Evolutionary conservation across 257 asterid genomes (phyloP), one percentile per base, ranked within the genome.

Genomic region (Gentiana straminea): DNA sequence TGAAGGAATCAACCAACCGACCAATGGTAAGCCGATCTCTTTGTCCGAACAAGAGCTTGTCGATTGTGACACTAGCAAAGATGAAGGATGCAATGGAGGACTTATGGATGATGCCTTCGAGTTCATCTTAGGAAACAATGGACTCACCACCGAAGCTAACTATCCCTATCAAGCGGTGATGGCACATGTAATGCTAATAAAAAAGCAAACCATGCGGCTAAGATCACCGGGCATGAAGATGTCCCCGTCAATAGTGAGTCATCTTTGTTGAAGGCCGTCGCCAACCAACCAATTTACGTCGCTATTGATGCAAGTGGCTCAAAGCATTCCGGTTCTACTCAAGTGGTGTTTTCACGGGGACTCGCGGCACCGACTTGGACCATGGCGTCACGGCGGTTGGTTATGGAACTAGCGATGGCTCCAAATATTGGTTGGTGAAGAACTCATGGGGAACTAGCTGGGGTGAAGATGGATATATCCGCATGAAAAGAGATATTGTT

Each of bases 21-120:
- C 57, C 35, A 68, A 68, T 33, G 51, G 51, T 11, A 68, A 68
- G 1, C 66, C 68, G 11, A 53, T 69, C 54, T 64, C 75, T 1
- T 68, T n/a, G 2, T 73, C 78, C 1, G 75, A 68, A 57, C 72
- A 73, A 73, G 72, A 73, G 62, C 34, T 73, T 33, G 75, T 69
- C 8, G 79, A 73, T 13, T 73, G 79, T 11, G 79, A 73, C 65
- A n/a, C n/a, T n/a, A 73, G 66, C 46, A 62, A 59, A 38, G 55
- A 68, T 10, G 78, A 73, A 38, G 78, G 78, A 39, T 73, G 78
- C 11, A 57, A 43, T 3, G 78, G 75, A 1, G 75, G 75, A 1
- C 57, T 60, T 63, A 68, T 64, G 75, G 78, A 73, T 37, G 75
- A 68, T 13, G 78, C 78, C 55, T 73, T 68, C 36, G 61, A 33